Base-by-base conservation (phyloP, 2,329 filamentous ascomycete genomes). In the Dothideomycetes sp. region DNA sequence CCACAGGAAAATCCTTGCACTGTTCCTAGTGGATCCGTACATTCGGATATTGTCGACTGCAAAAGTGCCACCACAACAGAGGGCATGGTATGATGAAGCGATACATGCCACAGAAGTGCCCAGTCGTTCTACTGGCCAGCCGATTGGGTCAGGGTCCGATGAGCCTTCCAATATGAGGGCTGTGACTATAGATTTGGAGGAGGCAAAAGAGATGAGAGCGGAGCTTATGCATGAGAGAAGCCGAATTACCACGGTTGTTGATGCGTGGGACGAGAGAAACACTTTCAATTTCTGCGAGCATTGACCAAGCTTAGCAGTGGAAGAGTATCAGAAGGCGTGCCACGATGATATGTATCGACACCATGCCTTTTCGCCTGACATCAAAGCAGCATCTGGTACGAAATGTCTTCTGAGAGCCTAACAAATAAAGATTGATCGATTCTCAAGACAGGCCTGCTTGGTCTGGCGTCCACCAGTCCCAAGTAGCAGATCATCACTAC, bases 1-100 rank as follows among this genome's bases (percentile, higher is more conserved):
- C 2, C 68, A 77, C 48, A 59, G 69, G n/a, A 69, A 70, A 45
- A 68, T 77, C 37, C 56, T 79, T 0, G 69, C 68, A 0, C 59
- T 79, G 22, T 78, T 69, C 52, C 61, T 79, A 3, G 65, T 79
- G 3, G 73, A 79, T 45, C 75, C 74, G 0, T 51, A 64, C 19
- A 48, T 57, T 5, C 65, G 64, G 10, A 60, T 78, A 38, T 60
- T 73, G 14, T 75, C 59, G 3, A 70, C 65, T 0, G 60, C 61
- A 0, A 70, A 72, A 42, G 59, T 72, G 0, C 68, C 69, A 3
- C 66, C 66, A 0, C 69, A 73, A 45, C 63, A 62, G 38, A 47
- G 57, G 15, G 55, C 63, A 3, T 73, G 68, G 69, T 65, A 57
- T 53, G 34, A 24, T 2, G 41, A 43, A 30, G 42, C 34, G 5